phyloP scores from a whole-genome alignment of 805 yeast genomes.

The Yamadazyma endophytica region DNA sequence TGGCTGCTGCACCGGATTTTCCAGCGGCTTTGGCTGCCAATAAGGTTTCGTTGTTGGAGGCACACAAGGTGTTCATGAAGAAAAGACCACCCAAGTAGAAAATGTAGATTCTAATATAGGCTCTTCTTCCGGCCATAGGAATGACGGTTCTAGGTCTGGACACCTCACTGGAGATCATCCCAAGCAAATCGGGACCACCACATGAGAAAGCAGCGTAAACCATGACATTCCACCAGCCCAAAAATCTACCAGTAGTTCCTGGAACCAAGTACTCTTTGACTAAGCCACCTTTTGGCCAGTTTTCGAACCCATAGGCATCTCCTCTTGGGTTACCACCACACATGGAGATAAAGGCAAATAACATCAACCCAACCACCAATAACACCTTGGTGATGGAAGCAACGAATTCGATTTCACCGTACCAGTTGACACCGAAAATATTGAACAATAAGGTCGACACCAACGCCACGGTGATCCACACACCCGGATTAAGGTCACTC shows the following conservation, averaged over 20 bases:
- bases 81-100: conserved; percentile 37
- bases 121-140: conserved; percentile 30
- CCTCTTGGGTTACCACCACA: conserved; percentile 35
- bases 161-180: conserved; percentile 36
- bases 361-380: conserved; percentile 29
- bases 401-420: conserved; percentile 43
- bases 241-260: conserved; percentile 30
- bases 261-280: conserved; percentile 21
- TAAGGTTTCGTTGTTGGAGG: conserved; percentile 29
- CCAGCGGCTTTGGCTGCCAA: conserved; percentile 18
- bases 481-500: conserved; percentile 28
- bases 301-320: conserved; percentile 30
- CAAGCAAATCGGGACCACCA: conserved; percentile 35
- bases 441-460: conserved; percentile 26
- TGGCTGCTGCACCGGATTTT: conserved; percentile 35
- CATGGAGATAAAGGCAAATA: conserved; percentile 29
- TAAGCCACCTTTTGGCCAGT: conserved; percentile 33
- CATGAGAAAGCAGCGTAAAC: conserved; percentile 32
- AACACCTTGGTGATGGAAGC: conserved; percentile 31
- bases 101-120: conserved; percentile 29
- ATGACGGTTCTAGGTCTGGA: conserved; percentile 37
- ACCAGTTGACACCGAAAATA: conserved; percentile 27
- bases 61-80: conserved; percentile 30
- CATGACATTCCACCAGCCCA: conserved; percentile 30
- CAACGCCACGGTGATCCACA: conserved; percentile 26